Evolutionary conservation across 148 eudicot genomes (phyloP).

Genomic region (Chenopodium album): DNA sequence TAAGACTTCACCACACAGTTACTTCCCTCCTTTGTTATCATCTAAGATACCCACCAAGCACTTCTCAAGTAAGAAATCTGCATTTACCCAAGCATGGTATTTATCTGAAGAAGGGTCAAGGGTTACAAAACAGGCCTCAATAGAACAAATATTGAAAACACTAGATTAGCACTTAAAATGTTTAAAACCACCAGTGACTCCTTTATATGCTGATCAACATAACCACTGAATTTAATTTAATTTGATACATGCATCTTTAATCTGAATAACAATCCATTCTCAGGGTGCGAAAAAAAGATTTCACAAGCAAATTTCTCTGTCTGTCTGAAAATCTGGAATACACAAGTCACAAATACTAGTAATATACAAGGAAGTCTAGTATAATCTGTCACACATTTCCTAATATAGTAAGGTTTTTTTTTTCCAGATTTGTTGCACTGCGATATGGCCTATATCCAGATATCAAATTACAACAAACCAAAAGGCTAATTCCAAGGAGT

Average conservation of each 20-base stretch:
- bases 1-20: background rate
- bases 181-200: background rate
- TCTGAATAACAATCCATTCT: background rate
- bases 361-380: background rate
- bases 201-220: background rate
- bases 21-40: constrained; percentile 29
- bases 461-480: too few species aligned
- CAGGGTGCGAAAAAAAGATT: background rate
- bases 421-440: background rate
- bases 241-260: background rate
- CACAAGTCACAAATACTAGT: background rate
- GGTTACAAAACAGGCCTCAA: constrained; percentile 12
- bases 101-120: constrained; percentile 65
- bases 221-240: background rate
- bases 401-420: too few species aligned
- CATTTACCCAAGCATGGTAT: constrained; percentile 98
- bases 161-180: background rate
- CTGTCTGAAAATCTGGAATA: background rate
- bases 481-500: too few species aligned
- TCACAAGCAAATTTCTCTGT: background rate
- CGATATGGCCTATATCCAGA: too few species aligned
- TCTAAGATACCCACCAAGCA: constrained; percentile 87
- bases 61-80: constrained; percentile 81
- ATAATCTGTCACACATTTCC: background rate
- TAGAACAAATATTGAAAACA: background rate